Conservation (phyloP, 2,329 filamentous ascomycete genomes). For the Apiospora saccharicola region DNA sequence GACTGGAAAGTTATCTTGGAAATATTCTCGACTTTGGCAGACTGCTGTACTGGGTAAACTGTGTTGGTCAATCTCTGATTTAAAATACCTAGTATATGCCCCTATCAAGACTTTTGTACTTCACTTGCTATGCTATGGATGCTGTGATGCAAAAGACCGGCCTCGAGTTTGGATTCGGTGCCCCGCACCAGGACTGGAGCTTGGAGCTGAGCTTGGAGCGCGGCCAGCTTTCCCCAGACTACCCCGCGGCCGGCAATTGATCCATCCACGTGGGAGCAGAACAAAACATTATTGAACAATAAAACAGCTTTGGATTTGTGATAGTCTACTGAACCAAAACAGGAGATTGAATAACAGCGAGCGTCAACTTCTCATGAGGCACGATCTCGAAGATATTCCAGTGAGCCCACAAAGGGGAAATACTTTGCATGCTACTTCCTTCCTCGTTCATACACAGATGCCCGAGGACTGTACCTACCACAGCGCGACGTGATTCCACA, state of each 20-base stretch:
- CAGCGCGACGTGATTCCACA: background rate
- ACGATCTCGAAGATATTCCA: background rate
- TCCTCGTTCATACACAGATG: background rate
- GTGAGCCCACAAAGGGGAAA: background rate
- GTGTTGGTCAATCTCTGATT: too few species aligned
- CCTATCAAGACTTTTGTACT: background rate
- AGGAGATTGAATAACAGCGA: too few species aligned
- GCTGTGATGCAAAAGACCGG: background rate
- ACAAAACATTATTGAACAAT: background rate
- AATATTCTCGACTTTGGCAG: background rate
- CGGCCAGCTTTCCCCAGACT: slow-evolving; percentile 14
- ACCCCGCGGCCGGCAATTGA: background rate
- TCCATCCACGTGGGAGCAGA: background rate
- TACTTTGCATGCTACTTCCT: background rate
- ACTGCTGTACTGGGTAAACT: background rate
- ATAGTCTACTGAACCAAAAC: background rate
- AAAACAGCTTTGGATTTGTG: background rate
- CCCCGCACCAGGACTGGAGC: background rate
- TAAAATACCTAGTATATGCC: too few species aligned
- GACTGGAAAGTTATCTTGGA: background rate
- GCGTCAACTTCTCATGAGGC: too few species aligned
- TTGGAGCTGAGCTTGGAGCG: background rate
- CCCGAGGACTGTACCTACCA: background rate
- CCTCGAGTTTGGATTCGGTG: background rate
- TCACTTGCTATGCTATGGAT: background rate